phyloP scores from a whole-genome alignment of 805 yeast genomes.

The Barnettozyma pratensis region DNA sequence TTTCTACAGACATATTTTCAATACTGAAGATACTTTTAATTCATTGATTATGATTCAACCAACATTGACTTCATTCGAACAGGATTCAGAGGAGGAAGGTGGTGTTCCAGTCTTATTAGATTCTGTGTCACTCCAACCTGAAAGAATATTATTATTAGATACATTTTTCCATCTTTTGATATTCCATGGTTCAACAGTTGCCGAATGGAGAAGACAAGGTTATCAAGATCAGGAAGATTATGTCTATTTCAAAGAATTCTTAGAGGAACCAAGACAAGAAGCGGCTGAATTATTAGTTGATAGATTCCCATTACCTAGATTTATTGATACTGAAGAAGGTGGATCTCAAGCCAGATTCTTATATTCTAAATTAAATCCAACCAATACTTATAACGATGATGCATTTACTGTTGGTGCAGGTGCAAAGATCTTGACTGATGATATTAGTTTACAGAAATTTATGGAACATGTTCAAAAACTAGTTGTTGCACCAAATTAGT shows the following conservation, averaged over 20 bases:
- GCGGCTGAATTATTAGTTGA: slow-evolving; percentile 62
- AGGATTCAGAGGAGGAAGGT: slow-evolving; percentile 30
- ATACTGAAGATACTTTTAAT: slow-evolving; percentile 56
- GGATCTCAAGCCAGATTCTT: slow-evolving; percentile 72
- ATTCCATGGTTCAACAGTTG: slow-evolving; percentile 60
- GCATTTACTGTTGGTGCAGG: slow-evolving; percentile 31
- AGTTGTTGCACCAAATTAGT: slow-evolving; percentile 15
- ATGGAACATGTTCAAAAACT: slow-evolving; percentile 33
- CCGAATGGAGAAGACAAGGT: slow-evolving; percentile 61
- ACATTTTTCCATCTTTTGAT: slow-evolving; percentile 67
- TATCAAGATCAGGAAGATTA: slow-evolving; percentile 60
- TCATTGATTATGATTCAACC: slow-evolving; percentile 69
- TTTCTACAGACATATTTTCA: slow-evolving; percentile 55
- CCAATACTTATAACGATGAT: slow-evolving; percentile 45
- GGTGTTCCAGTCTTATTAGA: slow-evolving; percentile 63
- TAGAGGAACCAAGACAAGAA: slow-evolving; percentile 57
- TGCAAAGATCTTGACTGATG: slow-evolving; percentile 51
- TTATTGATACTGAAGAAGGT: slow-evolving; percentile 70
- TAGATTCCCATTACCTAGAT: slow-evolving; percentile 67
- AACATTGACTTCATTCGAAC: slow-evolving; percentile 52
- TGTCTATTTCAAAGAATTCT: slow-evolving; percentile 51
- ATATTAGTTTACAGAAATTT: slow-evolving; percentile 26
- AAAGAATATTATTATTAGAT: slow-evolving; percentile 53
- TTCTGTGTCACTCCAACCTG: slow-evolving; percentile 54
- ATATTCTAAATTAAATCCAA: slow-evolving; percentile 65